Evolutionary conservation across 805 yeast species (phyloP).

Genomic region (Kodamaea neixiangensis): DNA sequence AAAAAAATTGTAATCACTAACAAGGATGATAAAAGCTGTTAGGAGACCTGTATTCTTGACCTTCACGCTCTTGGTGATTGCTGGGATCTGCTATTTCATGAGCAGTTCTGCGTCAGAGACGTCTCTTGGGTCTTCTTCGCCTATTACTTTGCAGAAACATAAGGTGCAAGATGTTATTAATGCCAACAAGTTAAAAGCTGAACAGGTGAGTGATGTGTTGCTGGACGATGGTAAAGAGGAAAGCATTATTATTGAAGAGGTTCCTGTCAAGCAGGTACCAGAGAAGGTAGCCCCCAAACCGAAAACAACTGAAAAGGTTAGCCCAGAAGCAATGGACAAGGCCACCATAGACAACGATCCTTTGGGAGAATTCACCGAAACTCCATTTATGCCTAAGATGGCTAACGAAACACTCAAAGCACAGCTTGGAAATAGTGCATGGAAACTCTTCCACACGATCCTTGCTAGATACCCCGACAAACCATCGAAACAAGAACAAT

Average conservation of each 20-base stretch:
- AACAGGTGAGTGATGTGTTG: neutral
- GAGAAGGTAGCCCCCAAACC: neutral
- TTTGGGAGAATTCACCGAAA: conserved; percentile 13
- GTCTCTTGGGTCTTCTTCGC: conserved; percentile 24
- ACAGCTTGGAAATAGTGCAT: conserved; percentile 85
- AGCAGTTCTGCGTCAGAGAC: conserved; percentile 18
- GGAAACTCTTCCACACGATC: conserved; percentile 89
- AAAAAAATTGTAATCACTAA: neutral
- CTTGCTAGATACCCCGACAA: conserved; percentile 88
- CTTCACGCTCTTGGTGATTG: conserved; percentile 24
- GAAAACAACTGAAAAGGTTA: neutral
- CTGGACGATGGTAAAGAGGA: conserved; percentile 1
- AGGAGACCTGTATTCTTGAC: conserved; percentile 32
- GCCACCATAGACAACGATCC: neutral
- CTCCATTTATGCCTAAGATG: conserved; percentile 90
- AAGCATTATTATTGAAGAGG: neutral
- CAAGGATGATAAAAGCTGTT: conserved; percentile 1
- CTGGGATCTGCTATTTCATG: conserved; percentile 31
- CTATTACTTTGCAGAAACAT: conserved; percentile 21
- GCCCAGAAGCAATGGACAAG: neutral
- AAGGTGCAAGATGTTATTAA: conserved; percentile 5
- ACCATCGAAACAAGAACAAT: conserved; percentile 65
- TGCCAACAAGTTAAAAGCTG: neutral
- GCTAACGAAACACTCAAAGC: conserved; percentile 80
- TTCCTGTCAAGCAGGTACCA: neutral